Conservation (phyloP, 2,329 filamentous ascomycete genomes). For the Alternaria consortialis region DNA sequence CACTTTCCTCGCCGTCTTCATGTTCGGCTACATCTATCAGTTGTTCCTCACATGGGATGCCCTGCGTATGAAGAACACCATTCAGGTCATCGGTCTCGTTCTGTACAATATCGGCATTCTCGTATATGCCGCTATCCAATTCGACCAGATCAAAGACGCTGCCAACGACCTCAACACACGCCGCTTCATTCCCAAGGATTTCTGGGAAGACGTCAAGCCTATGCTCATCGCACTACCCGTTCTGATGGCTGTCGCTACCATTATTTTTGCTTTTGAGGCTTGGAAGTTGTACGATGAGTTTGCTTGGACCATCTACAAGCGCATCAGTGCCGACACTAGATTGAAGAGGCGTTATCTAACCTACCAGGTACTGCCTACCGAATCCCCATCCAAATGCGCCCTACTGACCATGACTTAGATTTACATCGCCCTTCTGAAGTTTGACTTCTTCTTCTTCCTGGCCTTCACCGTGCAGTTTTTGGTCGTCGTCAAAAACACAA, state of each 20-base stretch:
- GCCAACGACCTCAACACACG: constrained; percentile 63
- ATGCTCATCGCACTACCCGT: constrained; percentile 86
- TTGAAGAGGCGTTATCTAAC: constrained; percentile 97
- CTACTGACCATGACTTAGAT: constrained; percentile 67
- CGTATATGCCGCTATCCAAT: constrained; percentile 91
- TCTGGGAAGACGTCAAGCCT: constrained; percentile 76
- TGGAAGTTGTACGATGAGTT: constrained; percentile 99
- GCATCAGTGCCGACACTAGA: constrained; percentile 94
- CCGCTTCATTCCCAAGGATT: constrained; percentile 58
- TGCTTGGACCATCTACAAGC: constrained; percentile 99
- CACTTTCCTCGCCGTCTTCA: constrained; percentile 94
- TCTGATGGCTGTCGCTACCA: constrained; percentile 78
- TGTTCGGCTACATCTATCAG: constrained; percentile 96
- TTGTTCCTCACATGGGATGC: constrained; percentile 92
- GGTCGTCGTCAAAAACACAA: constrained; percentile 78
- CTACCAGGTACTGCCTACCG: constrained; percentile 77
- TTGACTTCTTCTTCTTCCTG: constrained; percentile 99
- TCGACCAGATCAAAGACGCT: constrained; percentile 85
- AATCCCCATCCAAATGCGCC: neutral
- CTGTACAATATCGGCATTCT: constrained; percentile 90
- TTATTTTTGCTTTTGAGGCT: constrained; percentile 77
- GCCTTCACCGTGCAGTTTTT: constrained; percentile 98
- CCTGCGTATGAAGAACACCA: constrained; percentile 93
- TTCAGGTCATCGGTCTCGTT: constrained; percentile 95
- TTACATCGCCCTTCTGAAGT: constrained; percentile 96